Base-by-base conservation (phyloP, 805 yeast species). In the Torulaspora indica region DNA sequence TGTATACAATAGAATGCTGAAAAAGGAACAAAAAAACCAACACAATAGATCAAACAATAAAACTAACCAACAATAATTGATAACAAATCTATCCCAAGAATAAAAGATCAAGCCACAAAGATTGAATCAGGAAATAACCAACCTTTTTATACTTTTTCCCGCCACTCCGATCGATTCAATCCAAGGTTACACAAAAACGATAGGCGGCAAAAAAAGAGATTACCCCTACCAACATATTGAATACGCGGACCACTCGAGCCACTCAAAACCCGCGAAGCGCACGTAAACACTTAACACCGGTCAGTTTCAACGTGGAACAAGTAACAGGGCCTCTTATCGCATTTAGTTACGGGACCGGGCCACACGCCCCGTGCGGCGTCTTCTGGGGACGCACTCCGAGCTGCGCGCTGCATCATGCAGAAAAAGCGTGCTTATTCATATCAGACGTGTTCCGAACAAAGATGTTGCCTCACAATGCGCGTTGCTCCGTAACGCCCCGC, bases 151-250 rank as follows among this genome's bases (percentile, higher is more conserved):
- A 42, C 28, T 6, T 37, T 34, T 38, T 18, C 15, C 25, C 15
- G 4, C 22, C 22, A 20, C 22, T 20, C 22, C 22, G 17, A 13
- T n/a, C 37, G 27, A 14, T 31, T 18, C 33, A 5, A 13, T 29
- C n/a, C n/a, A n/a, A n/a, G n/a, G 9, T 17, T 14, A 10, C 34
- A 31, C 34, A 31, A 31, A 31, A 12, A 7, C 20, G 29, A 30
- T 38, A 35, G 30, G 41, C 41, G 41, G 41, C 41, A 38, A 38
- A 38, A 8, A 9, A 22, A 15, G 7, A 22, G 28, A 10, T 20
- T 12, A 18, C 32, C 32, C 32, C 8, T 29, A 14, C 32, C 32
- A 4, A 29, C 32, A 3, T 20, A 20, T 20, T 20, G 22, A 20
- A 20, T 20, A 20, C 5, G 22, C 5, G 22, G 5, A 20, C 5